Conservation (phyloP, 768 basidiomycete species). For the Lactarius vividus region DNA sequence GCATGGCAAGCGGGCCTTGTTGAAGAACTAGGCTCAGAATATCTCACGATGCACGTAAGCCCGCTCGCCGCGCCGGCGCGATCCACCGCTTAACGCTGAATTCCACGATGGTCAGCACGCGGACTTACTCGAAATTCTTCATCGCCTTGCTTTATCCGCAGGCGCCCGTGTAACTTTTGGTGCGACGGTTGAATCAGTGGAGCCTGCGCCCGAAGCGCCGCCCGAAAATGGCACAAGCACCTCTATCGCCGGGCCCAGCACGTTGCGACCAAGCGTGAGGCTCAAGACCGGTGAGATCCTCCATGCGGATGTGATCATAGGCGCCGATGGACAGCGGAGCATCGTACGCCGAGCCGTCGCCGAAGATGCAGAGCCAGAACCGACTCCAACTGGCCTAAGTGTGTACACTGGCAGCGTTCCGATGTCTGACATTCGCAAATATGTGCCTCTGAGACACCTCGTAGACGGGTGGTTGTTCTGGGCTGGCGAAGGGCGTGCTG, state of each 20-base stretch:
- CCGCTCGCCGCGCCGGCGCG: not conserved
- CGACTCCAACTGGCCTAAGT: conserved; percentile 29
- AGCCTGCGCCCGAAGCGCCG: conserved; percentile 11
- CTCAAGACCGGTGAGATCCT: conserved; percentile 31
- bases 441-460: conserved; percentile 16
- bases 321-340: conserved; percentile 32
- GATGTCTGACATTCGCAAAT: conserved; percentile 20
- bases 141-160: conserved; percentile 23
- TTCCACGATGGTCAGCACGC: conserved; percentile 21
- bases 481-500: conserved; percentile 13
- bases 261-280: conserved; percentile 26
- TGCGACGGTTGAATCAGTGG: conserved; percentile 19
- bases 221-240: conserved; percentile 8
- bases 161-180: conserved; percentile 24
- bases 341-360: conserved; percentile 29
- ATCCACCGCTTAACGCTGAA: conserved; percentile 7
- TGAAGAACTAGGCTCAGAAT: conserved; percentile 25
- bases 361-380: conserved; percentile 34
- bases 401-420: conserved; percentile 27
- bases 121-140: conserved; percentile 23
- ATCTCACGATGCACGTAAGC: conserved; percentile 26
- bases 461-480: conserved; percentile 20
- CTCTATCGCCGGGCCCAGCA: conserved; percentile 14
- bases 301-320: conserved; percentile 32
- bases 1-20: conserved; percentile 21